A percentile compares a stretch with the other conserved stretches of the same genome.
Conservation (phyloP, 2,329 filamentous ascomycete genomes). For the Calonectria pauciramosa region DNA sequence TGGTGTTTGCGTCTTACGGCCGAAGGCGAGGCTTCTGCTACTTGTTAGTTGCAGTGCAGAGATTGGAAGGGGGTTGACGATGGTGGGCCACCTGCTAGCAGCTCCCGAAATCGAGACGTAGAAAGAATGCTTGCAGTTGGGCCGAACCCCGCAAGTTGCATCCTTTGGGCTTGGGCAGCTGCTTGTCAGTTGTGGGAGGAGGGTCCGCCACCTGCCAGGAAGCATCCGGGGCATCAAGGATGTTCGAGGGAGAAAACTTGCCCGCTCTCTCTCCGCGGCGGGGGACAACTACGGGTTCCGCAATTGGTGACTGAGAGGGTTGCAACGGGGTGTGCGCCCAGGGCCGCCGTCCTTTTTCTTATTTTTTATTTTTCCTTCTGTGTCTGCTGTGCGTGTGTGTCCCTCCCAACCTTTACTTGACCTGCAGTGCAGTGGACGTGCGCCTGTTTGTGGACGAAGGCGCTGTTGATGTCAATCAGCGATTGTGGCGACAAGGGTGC, state of each 20-base stretch:
- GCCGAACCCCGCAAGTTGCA: conserved; percentile 22
- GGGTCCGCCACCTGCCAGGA: neutral
- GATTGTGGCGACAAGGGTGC: neutral
- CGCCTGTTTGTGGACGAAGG: conserved; percentile 1
- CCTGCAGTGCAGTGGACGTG: neutral
- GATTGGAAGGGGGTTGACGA: neutral
- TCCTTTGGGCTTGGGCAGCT: neutral
- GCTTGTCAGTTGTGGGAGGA: neutral
- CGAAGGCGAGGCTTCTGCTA: neutral
- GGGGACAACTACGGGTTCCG: neutral
- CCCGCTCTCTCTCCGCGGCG: neutral
- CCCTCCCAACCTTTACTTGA: neutral
- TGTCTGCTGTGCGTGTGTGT: neutral
- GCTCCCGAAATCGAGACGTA: neutral
- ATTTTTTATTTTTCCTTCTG: neutral
- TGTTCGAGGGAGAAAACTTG: neutral
- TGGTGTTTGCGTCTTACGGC: neutral
- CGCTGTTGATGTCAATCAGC: neutral
- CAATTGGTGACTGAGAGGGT: neutral
- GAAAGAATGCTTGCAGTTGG: conserved; percentile 6
- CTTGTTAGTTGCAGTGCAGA: neutral
- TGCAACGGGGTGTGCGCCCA: neutral
- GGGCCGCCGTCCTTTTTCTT: neutral
- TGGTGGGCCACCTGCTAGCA: neutral
- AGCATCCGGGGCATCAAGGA: neutral